These are phyloP conservation scores for Ochetophila trinervis DNA, from an alignment of 306 rosid genomes.

Conservation along the genomic window DNA sequence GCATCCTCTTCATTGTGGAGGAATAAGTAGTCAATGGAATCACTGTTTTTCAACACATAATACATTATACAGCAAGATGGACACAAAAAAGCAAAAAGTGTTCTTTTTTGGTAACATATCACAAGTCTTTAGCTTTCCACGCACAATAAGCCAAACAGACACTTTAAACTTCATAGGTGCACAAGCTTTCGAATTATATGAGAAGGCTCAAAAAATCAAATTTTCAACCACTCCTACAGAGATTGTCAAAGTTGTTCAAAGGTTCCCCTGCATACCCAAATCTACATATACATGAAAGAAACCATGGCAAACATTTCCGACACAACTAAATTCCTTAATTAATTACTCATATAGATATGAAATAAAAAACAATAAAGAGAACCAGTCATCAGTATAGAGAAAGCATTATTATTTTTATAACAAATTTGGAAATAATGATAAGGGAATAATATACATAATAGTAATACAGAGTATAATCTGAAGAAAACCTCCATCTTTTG, in stretches of 20 bases:
- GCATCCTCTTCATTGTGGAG: too few relatives aligned
- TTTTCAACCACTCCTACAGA: not conserved
- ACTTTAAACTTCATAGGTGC: too few relatives aligned
- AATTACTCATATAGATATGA: not conserved
- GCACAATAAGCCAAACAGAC: too few relatives aligned
- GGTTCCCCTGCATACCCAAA: not conserved
- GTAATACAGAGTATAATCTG: not conserved
- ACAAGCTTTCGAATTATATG: too few relatives aligned
- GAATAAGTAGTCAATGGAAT: too few relatives aligned
- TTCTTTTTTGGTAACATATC: too few relatives aligned
- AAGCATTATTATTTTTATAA: not conserved
- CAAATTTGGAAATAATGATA: not conserved
- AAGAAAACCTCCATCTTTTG: conserved; percentile 74
- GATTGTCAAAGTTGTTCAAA: not conserved
- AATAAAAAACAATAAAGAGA: not conserved
- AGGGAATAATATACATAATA: not conserved
- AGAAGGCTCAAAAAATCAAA: too few relatives aligned
- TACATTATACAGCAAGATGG: too few relatives aligned
- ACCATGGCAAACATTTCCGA: not conserved
- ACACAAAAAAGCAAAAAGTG: too few relatives aligned
- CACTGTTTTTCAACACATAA: too few relatives aligned
- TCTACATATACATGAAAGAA: not conserved
- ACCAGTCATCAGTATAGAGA: not conserved
- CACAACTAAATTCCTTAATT: conserved; percentile 16
- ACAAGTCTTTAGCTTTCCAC: too few relatives aligned